Conservation (phyloP, 345 rosid species). For the Carallia pectinifolia region DNA sequence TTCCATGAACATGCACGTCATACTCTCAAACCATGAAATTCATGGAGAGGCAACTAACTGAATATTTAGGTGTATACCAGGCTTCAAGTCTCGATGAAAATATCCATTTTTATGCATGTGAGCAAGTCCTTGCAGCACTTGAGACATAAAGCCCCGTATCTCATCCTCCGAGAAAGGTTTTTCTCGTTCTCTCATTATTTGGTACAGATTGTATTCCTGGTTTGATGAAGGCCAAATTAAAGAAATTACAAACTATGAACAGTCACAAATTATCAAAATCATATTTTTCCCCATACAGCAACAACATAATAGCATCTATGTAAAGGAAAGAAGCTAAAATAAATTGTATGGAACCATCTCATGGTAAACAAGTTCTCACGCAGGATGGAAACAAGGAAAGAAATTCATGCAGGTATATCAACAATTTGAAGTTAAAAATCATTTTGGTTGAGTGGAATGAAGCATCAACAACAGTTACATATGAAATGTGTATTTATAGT, state of each 20-base stretch:
- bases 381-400: neutral
- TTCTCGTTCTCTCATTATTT: conserved; percentile 71
- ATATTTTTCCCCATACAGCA: neutral
- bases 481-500: neutral
- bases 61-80: conserved; percentile 47
- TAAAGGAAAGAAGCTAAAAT: neutral
- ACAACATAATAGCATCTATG: neutral
- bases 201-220: conserved; percentile 82
- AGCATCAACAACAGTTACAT: neutral
- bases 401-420: neutral
- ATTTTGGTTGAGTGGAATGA: no score
- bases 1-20: conserved; percentile 9
- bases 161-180: conserved; percentile 71
- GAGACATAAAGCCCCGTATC: conserved; percentile 69
- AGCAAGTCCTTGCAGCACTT: conserved; percentile 79
- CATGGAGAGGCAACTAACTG: neutral
- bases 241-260: conserved; percentile 5
- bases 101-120: conserved; percentile 90
- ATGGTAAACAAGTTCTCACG: neutral
- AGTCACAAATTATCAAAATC: neutral
- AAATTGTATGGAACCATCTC: neutral
- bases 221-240: conserved; percentile 14
- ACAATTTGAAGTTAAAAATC: neutral
- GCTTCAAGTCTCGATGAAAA: conserved; percentile 90
- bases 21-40: conserved; percentile 10